A percentile compares a stretch with the other conserved stretches of the same genome.
Evolutionary conservation across 495 filamentous ascomycete species (phyloP).

Genomic region (Penicillium robsamsonii): DNA sequence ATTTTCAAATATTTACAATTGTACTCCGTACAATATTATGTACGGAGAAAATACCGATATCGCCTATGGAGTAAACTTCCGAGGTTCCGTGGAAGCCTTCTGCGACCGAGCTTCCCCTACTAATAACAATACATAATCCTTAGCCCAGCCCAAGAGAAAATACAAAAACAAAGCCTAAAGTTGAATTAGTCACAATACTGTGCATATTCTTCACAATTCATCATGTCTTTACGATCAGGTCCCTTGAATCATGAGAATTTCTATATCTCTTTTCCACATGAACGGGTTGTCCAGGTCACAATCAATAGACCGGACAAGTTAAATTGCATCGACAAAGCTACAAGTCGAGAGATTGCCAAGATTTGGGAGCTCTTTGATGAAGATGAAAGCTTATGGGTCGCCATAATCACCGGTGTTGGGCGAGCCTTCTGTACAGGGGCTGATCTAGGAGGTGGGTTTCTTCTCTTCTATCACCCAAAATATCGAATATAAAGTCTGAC

Average conservation of each 20-base stretch:
- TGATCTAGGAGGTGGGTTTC: constrained; percentile 43
- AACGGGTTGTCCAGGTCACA: constrained; percentile 42
- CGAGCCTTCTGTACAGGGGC: constrained; percentile 58
- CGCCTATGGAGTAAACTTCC: neutral
- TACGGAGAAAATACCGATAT: neutral
- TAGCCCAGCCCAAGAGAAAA: neutral
- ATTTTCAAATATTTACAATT: neutral
- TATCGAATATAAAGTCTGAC: neutral
- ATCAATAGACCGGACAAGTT: constrained; percentile 47
- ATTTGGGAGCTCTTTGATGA: constrained; percentile 53
- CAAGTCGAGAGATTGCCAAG: constrained; percentile 47
- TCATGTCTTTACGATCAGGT: constrained; percentile 27
- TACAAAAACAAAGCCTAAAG: neutral
- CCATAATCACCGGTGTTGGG: constrained; percentile 55
- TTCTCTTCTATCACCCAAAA: neutral
- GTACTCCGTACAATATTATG: neutral
- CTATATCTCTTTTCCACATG: constrained; percentile 41
- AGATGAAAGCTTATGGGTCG: constrained; percentile 51
- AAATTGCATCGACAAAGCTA: constrained; percentile 46
- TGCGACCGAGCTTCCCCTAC: constrained; percentile 3
- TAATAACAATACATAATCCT: constrained; percentile 2
- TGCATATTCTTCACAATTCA: neutral
- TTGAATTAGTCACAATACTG: neutral
- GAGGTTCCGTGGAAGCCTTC: constrained; percentile 7
- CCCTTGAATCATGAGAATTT: constrained; percentile 26